Base-by-base conservation (phyloP, 495 filamentous ascomycete genomes). In the Viridothelium virens region DNA sequence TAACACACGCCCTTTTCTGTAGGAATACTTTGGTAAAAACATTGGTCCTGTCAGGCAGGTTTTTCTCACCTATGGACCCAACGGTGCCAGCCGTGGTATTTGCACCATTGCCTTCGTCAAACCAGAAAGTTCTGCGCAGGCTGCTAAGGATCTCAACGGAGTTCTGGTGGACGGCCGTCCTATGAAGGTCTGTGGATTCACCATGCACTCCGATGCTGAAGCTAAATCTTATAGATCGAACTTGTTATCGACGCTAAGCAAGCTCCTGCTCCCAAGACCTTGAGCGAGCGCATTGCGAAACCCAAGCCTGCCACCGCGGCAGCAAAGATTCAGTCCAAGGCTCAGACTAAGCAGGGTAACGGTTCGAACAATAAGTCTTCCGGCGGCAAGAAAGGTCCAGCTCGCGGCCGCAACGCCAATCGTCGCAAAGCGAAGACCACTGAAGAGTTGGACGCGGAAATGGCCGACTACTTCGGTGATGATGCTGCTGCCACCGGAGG, bases 1-100 rank as follows among this genome's bases (percentile, higher is more conserved):
- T 76, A 74, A 76, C 70, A 67, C 66, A 63, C 62, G 68, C 62
- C 41, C 56, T 47, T 63, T 71, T 73, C 70, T 80, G 80, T 93
- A 98, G 94, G 94, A 97, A 80, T 98, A 96, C 78, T 96, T 98
- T 79, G 76, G 80, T 73, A 89, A 90, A 75, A 87, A 89, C 72
- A 84, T 95, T 79, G 95, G 93, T 56, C 87, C 90, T 62, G 88
- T 97, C 77, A 96, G 91, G 83, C 85, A 83, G 77, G 89, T 90
- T 61, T 85, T 90, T 73, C 82, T 98, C 71, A 91, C 89, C 39
- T 97, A 97, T 77, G 93, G 92, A 72, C 90, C 92, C 53, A 91
- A 91, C 73, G 92, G 94, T 62, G 83, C 83, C 38, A 97, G 92
- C 83, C 90, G 91, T 76, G 94, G 94, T 64, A 87, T 92, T 70